phyloP scores from a whole-genome alignment of 2,329 filamentous ascomycete genomes.

The Hirsutella thompsonii region DNA sequence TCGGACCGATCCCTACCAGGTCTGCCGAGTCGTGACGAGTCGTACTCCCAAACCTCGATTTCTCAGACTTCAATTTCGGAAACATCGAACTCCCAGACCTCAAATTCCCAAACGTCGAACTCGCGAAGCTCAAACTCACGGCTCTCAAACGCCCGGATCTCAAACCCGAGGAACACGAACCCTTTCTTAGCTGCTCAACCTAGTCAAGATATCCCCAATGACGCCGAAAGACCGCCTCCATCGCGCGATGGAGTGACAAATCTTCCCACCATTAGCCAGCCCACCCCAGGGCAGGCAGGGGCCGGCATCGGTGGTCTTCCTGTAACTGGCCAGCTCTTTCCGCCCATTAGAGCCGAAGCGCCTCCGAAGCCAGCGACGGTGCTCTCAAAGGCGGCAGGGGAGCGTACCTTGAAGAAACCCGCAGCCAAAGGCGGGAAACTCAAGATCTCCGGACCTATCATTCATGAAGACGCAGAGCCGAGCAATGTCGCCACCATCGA shows the following conservation, averaged over 20 bases:
- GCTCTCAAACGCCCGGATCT: neutral
- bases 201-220: neutral
- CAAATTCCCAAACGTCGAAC: too few species aligned
- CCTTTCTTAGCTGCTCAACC: neutral
- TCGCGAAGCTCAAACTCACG: too few species aligned
- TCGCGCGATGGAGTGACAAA: conserved; percentile 9
- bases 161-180: neutral
- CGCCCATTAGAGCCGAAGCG: conserved; percentile 21
- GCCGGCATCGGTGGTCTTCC: conserved; percentile 24
- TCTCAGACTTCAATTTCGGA: too few species aligned
- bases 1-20: too few species aligned
- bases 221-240: neutral
- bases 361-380: conserved; percentile 5
- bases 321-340: conserved; percentile 27
- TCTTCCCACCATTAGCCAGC: conserved; percentile 24
- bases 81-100: too few species aligned
- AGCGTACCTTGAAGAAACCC: conserved; percentile 13
- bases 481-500: conserved; percentile 35
- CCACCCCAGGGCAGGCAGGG: conserved; percentile 20
- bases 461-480: conserved; percentile 21
- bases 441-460: conserved; percentile 37
- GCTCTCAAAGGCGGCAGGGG: conserved; percentile 6
- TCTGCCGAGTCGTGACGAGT: too few species aligned
- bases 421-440: conserved; percentile 22
- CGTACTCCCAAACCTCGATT: too few species aligned